Base-by-base conservation (phyloP, 139 green algal genomes). In the Bryopsis sp. region DNA sequence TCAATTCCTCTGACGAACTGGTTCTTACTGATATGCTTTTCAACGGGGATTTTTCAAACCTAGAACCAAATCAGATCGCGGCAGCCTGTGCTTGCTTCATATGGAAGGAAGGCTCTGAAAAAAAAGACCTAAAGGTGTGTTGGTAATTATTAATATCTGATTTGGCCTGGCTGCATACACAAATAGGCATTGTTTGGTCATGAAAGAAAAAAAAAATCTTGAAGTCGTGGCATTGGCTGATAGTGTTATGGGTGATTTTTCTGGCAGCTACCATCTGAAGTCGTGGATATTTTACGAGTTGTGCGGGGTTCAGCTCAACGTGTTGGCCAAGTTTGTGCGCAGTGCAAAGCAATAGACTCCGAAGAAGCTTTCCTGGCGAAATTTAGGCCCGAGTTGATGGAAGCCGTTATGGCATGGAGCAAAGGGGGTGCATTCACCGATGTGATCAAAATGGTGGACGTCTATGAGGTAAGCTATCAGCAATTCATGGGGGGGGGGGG, bases 401-500 rank as follows among this genome's bases (percentile, higher is more conserved):
- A 92, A 70, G 81, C 93, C 28, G 80, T 93, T 26, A 92, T 89
- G 76, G 48, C 64, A 26, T 95, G 89, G 88, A 82, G 73, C 66
- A 86, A 84, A 43, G 88, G 87, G 26, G 77, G 76, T 28, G 81
- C 50, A 8, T 92, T 92, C 62, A 65, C 64, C 33, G 76, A 85
- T 72, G 68, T 90, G 39, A 85, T 73, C 43, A 57, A 78, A 4
- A 76, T 80, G 73, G 93, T 90, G n/a, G 90, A 96, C 65, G 78
- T 96, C 0, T 98, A 95, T 74, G 94, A 98, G 77, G 94, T 94
- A 19, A 88, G 68, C 66, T n/a, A n/a, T n/a, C n/a, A n/a, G n/a
- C n/a, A n/a, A n/a, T n/a, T n/a, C n/a, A n/a, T n/a, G n/a, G n/a
- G n/a, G n/a, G n/a, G n/a, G n/a, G n/a, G n/a, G n/a, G n/a, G n/a